phyloP scores from a whole-genome alignment of 306 rosid species.

The Benincasa hispida region DNA sequence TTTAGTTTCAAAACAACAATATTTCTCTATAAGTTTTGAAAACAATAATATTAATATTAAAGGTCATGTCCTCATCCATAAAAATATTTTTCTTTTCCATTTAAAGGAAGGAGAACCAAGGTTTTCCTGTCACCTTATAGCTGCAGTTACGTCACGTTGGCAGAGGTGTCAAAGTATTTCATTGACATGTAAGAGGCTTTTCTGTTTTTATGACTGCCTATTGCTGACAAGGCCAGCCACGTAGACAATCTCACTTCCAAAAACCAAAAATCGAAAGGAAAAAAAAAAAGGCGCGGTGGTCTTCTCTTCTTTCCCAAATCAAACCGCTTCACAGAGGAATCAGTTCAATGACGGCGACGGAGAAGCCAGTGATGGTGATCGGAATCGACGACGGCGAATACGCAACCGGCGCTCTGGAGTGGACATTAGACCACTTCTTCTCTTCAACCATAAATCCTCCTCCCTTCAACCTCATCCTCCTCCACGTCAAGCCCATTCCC shows the following conservation, averaged over 20 bases:
- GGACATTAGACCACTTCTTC: slow-evolving; percentile 29
- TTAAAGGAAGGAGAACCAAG: no score
- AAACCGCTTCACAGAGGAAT: neutral
- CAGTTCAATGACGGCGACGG: neutral
- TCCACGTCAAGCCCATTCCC: slow-evolving; percentile 40
- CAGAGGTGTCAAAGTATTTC: neutral
- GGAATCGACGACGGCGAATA: slow-evolving; percentile 38
- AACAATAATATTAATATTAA: no score
- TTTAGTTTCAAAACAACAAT: no score
- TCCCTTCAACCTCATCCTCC: slow-evolving; percentile 35
- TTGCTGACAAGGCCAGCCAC: neutral
- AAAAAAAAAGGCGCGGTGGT: neutral
- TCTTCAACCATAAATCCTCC: neutral
- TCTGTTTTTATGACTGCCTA: neutral
- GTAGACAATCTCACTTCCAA: neutral
- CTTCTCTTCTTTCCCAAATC: neutral
- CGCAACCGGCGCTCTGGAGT: slow-evolving; percentile 29
- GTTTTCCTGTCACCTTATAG: no score
- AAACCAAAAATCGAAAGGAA: neutral
- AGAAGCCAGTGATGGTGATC: slow-evolving; percentile 32
- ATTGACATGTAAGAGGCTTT: neutral
- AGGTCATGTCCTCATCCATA: no score
- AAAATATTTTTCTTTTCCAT: no score
- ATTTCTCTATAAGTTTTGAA: no score
- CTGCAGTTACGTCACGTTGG: neutral